Evolutionary conservation across 176 grass and related monocot species (phyloP).

Genomic region (Cenchrus americanus): DNA sequence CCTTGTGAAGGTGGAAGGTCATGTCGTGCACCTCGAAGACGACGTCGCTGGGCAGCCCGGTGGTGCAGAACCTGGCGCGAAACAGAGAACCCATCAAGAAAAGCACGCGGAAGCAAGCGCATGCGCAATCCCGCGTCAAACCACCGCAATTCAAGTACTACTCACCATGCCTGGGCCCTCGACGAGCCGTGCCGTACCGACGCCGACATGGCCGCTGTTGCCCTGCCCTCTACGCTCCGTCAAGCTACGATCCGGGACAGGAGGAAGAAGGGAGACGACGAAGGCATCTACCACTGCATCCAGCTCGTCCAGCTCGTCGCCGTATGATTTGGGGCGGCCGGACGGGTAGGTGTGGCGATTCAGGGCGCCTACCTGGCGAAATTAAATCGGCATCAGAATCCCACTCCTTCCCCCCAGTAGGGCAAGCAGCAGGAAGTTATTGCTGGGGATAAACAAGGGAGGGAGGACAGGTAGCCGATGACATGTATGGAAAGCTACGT

Average conservation of each 20-base stretch:
- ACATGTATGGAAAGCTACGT: conserved; percentile 43
- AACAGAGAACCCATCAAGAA: neutral
- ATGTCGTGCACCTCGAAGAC: conserved; percentile 83
- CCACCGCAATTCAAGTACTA: conserved; percentile 6
- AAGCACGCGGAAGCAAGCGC: neutral
- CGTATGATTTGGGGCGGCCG: conserved; percentile 25
- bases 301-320: neutral
- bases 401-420: conserved; percentile 9
- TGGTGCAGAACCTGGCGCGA: conserved; percentile 85
- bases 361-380: conserved; percentile 41
- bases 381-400: conserved; percentile 56
- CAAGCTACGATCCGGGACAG: neutral
- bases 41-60: conserved; percentile 90
- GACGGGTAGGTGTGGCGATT: conserved; percentile 45
- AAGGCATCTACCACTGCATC: conserved; percentile 9
- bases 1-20: conserved; percentile 98
- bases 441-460: conserved; percentile 29
- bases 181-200: conserved; percentile 42
- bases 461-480: neutral
- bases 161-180: conserved; percentile 68
- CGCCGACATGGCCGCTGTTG: conserved; percentile 38
- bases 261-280: neutral
- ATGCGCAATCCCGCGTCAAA: neutral
- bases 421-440: conserved; percentile 38
- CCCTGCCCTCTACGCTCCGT: neutral